Percentiles rank a stretch among this genome's conserved stretches.
Conservation (phyloP, 805 yeast species). For the Hyphopichia homilentoma region DNA sequence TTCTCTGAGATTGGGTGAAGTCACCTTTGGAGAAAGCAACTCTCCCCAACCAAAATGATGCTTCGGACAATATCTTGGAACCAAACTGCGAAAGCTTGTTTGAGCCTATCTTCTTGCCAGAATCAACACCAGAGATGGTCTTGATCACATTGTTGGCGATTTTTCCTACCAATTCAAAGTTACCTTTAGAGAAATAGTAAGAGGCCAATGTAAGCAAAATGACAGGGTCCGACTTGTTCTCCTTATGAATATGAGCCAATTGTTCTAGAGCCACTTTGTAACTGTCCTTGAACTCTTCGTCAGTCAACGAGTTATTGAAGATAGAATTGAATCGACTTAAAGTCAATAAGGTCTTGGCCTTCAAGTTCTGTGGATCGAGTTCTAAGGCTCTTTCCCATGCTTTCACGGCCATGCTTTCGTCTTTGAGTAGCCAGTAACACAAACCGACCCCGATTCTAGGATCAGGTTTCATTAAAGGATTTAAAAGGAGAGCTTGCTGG, state of each 20-base stretch:
- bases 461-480: slow-evolving; percentile 82
- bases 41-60: slow-evolving; percentile 80
- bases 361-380: slow-evolving; percentile 55
- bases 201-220: slow-evolving; percentile 65
- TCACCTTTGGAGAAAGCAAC: slow-evolving; percentile 60
- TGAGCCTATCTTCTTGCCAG: slow-evolving; percentile 12
- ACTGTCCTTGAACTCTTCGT: slow-evolving; percentile 55
- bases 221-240: slow-evolving; percentile 50
- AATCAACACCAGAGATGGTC: slow-evolving; percentile 13
- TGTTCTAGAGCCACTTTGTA: slow-evolving; percentile 60
- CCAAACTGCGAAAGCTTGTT: slow-evolving; percentile 23
- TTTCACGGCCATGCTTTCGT: slow-evolving; percentile 65
- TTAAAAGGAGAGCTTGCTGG: slow-evolving; percentile 73
- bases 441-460: slow-evolving; percentile 93
- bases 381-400: slow-evolving; percentile 83
- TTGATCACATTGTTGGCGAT: slow-evolving; percentile 49
- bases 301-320: slow-evolving; percentile 51
- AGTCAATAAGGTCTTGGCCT: slow-evolving; percentile 63
- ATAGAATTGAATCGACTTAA: slow-evolving; percentile 66
- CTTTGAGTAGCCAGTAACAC: slow-evolving; percentile 87
- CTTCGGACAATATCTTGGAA: slow-evolving; percentile 30
- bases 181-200: slow-evolving; percentile 66
- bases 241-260: slow-evolving; percentile 33
- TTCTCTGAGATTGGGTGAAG: slow-evolving; percentile 63
- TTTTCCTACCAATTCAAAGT: slow-evolving; percentile 53